Evolutionary conservation across 2,329 filamentous ascomycete species (phyloP), one percentile per base, ranked within the genome.

Genomic region (Colletotrichum paranaense): DNA sequence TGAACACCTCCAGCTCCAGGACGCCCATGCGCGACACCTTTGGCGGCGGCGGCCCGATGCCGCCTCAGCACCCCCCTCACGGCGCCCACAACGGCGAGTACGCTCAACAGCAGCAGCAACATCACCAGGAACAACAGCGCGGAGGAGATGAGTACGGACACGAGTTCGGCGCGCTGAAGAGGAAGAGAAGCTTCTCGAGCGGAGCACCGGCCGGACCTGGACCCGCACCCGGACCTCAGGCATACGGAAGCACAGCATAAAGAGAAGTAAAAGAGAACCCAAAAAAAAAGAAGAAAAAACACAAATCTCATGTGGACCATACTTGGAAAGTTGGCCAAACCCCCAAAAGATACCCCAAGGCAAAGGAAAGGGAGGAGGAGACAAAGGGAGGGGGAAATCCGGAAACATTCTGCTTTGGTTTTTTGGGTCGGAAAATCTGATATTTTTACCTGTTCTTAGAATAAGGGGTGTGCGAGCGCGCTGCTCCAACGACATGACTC

Each of bases 1-100:
- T 86, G 78, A 76, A 14, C 19, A 59, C 70, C 32, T 67, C 79
- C 4, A 80, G 77, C 67, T 81, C 82, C 22, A 80, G 85, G 73
- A 86, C 86, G 5, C 84, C 86, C 11, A 85, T 87, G 79, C 81
- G 85, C 68, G 86, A 87, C 72, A 81, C 81, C 0, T 88, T 87
- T 74, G 80, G 82, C 19, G 80, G 81, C 60, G 80, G 81, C 67
- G 70, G 70, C 7, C 75, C 81, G n/a, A 73, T 79, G 52, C 32
- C 70, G 11, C 35, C 66, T 19, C 70, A 63, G 16, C 60, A 67
- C 32, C 60, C 71, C 64, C 22, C 75, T 76, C 63, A 58, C 72
- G 74, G 24, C 55, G 73, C 55, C 65, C 63, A 58, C 72, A 75
- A 16, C 52, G 72, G 67, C 67, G 75, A 52, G 8, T 63, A 63